Evolutionary conservation across 148 eudicot species (phyloP).

Genomic region (Arbutus unedo): DNA sequence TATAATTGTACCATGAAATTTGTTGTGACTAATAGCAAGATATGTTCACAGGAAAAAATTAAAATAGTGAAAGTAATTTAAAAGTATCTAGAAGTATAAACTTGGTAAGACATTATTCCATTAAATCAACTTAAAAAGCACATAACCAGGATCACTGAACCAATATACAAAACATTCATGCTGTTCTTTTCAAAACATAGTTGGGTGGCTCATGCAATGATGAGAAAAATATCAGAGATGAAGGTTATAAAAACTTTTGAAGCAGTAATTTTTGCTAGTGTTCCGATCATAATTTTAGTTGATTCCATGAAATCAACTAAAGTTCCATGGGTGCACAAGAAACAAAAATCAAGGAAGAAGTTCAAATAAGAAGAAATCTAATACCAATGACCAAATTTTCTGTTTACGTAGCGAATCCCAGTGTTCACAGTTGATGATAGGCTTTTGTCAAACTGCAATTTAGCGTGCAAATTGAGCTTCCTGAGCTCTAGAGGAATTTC

Average conservation of each 20-base stretch:
- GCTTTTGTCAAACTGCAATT: conserved; percentile 59
- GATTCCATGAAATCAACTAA: neutral
- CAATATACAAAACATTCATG: neutral
- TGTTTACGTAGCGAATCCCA: conserved; percentile 40
- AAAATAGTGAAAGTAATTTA: neutral
- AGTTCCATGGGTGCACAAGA: neutral
- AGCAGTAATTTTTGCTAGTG: neutral
- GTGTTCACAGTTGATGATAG: conserved; percentile 33
- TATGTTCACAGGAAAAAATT: neutral
- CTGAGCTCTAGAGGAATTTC: conserved; percentile 51
- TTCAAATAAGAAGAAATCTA: conserved; percentile 9
- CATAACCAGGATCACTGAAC: neutral
- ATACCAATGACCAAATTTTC: conserved; percentile 67
- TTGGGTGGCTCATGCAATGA: neutral
- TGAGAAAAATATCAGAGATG: neutral
- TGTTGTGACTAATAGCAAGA: neutral
- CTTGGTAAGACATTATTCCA: too few species aligned
- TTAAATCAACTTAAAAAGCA: neutral
- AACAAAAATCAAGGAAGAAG: neutral
- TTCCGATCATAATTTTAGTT: neutral
- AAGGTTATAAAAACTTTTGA: neutral
- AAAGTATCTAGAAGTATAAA: neutral
- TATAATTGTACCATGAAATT: neutral
- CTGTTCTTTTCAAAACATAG: neutral
- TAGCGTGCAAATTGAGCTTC: conserved; percentile 51